Base-by-base conservation (phyloP, 2,329 filamentous ascomycete species). In the Trichoderma koningiopsis region DNA sequence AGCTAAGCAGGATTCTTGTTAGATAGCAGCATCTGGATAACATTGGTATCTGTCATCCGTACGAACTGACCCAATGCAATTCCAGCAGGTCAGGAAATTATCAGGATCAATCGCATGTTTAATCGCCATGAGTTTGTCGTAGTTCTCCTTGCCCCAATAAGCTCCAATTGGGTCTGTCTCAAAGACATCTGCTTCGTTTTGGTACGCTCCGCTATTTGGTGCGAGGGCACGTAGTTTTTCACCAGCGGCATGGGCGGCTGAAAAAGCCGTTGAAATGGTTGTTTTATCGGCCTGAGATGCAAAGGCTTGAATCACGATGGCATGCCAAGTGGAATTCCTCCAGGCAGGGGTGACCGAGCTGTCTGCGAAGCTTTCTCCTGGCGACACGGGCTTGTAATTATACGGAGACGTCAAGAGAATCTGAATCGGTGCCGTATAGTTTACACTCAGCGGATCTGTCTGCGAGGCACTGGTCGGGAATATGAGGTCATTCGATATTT, bases 51-150 rank as follows among this genome's bases (percentile, higher is more conserved):
- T 55, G 7, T 58, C 22, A 52, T 71, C 57, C 14, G 37, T 37
- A n/a, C 52, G 31, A 13, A 61, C 49, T 55, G 58, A 71, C 5
- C 70, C 70, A 27, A 71, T 33, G 75, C 70, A 71, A 24, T 53
- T 61, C 60, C 56, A 71, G 40, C 70, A 71, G 14, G 57, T 58
- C 35, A 83, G 84, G 13, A 87, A 65, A 5, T 75, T 74, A 1
- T 76, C 60, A 8, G 82, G 77, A 73, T 85, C 85, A 71, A 82
- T 85, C 72, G 78, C 80, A 35, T 78, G 72, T 80, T 88, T 88
- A 52, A 87, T 77, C 2, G 52, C 53, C 24, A 79, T 60, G 27
- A 85, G 72, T 2, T 68, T 70, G 0, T 73, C 70, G 68, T 85
- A 85, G 70, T 83, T 83, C 31, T 57, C 22, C 13, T 35, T 29